Conservation (phyloP, 2,329 filamentous ascomycete species). For the Cladorrhinum sp. region DNA sequence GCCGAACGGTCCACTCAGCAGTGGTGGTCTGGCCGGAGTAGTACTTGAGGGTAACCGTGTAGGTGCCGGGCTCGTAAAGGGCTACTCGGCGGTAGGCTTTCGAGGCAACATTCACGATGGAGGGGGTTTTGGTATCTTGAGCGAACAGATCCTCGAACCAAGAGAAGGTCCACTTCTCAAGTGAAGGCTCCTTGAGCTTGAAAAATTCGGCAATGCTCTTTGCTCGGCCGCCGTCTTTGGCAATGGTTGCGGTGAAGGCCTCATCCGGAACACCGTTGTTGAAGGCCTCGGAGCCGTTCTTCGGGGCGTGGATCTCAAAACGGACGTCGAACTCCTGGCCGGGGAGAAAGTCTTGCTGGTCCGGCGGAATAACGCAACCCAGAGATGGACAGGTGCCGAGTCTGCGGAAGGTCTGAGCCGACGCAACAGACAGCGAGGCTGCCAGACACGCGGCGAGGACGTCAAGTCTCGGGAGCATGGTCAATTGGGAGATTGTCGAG, state of each 20-base stretch:
- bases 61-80: slow-evolving; percentile 75
- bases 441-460: slow-evolving; percentile 30
- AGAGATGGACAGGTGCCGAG: slow-evolving; percentile 58
- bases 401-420: slow-evolving; percentile 58
- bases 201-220: slow-evolving; percentile 65
- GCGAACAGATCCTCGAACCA: slow-evolving; percentile 86
- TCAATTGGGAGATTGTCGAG: slow-evolving; percentile 9
- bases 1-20: slow-evolving; percentile 74
- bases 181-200: slow-evolving; percentile 61
- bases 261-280: slow-evolving; percentile 66
- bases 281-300: slow-evolving; percentile 78
- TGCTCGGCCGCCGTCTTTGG: slow-evolving; percentile 55
- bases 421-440: slow-evolving; percentile 39
- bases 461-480: slow-evolving; percentile 25
- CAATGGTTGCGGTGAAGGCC: slow-evolving; percentile 71
- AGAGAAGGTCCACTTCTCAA: slow-evolving; percentile 80
- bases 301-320: slow-evolving; percentile 75
- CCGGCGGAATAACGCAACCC: slow-evolving; percentile 59
- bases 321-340: slow-evolving; percentile 83
- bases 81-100: slow-evolving; percentile 75
- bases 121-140: slow-evolving; percentile 64
- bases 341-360: slow-evolving; percentile 75
- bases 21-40: slow-evolving; percentile 68
- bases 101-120: slow-evolving; percentile 74
- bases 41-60: slow-evolving; percentile 73